Evolutionary conservation across 768 basidiomycete genomes (phyloP).

Genomic region (Agaricus blazei): DNA sequence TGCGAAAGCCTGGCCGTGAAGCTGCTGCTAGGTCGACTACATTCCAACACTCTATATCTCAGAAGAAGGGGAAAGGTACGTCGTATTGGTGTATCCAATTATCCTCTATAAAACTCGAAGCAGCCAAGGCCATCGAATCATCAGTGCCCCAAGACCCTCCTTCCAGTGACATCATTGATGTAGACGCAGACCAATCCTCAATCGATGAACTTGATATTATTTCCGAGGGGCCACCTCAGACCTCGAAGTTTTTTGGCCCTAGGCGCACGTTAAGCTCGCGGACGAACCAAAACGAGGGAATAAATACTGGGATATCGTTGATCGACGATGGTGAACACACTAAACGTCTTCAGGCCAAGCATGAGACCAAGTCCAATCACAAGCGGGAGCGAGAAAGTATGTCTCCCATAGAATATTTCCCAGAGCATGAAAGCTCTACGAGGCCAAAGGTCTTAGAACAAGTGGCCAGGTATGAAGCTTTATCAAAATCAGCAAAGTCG

Average conservation of each 20-base stretch:
- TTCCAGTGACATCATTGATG: constrained; percentile 5
- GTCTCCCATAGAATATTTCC: constrained; percentile 1
- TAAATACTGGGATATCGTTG: background rate
- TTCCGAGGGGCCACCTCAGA: background rate
- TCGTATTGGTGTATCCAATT: background rate
- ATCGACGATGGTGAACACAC: constrained; percentile 8
- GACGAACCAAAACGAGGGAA: background rate
- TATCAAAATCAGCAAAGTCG: background rate
- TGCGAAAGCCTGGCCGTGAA: background rate
- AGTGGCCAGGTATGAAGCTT: background rate
- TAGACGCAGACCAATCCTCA: constrained; percentile 7
- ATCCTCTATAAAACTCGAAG: background rate
- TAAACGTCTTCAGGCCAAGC: background rate
- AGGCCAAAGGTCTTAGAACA: background rate
- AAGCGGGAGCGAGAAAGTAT: background rate
- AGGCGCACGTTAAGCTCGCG: background rate
- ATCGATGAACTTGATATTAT: constrained; percentile 8
- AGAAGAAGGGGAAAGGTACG: constrained; percentile 7
- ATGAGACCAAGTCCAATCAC: background rate
- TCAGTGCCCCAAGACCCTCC: background rate
- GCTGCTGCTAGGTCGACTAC: background rate
- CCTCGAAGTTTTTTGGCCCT: background rate
- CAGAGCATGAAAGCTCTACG: constrained; percentile 1
- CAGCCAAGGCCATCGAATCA: background rate
- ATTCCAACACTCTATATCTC: background rate